These are phyloP conservation scores for Penicillium roqueforti DNA, from an alignment of 495 filamentous ascomycete species.

Conservation along the genomic window DNA sequence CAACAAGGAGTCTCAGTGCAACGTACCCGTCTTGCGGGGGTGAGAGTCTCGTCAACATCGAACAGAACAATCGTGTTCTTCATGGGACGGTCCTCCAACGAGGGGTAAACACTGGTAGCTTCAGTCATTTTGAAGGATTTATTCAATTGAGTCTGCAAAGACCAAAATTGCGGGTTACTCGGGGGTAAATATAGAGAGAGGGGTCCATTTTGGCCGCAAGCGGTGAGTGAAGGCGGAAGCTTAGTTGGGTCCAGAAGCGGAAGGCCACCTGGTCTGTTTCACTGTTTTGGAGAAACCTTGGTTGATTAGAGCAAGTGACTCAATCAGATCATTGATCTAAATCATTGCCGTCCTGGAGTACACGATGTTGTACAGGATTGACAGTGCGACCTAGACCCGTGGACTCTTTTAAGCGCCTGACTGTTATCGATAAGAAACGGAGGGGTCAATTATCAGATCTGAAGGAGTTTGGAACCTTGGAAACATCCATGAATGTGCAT, in stretches of 20 bases:
- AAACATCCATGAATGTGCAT: background rate
- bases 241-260: conserved; percentile 16
- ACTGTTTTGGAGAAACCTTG: background rate
- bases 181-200: conserved; percentile 20
- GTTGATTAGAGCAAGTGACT: background rate
- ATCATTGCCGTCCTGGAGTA: background rate
- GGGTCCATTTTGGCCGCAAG: conserved; percentile 32
- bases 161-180: conserved; percentile 6
- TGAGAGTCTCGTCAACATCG: conserved; percentile 89
- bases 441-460: background rate
- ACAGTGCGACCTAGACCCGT: background rate
- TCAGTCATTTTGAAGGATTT: conserved; percentile 33
- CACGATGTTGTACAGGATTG: background rate
- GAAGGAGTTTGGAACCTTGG: no score
- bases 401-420: background rate
- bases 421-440: conserved; percentile 22
- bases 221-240: conserved; percentile 25
- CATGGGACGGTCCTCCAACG: conserved; percentile 74
- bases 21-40: conserved; percentile 66
- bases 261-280: conserved; percentile 11
- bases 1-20: background rate
- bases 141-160: conserved; percentile 3
- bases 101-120: conserved; percentile 59
- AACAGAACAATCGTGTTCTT: conserved; percentile 90
- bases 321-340: background rate